These are phyloP conservation scores for Epichloe sp. DNA, from an alignment of 2,329 filamentous ascomycete genomes.

Conservation along the genomic window DNA sequence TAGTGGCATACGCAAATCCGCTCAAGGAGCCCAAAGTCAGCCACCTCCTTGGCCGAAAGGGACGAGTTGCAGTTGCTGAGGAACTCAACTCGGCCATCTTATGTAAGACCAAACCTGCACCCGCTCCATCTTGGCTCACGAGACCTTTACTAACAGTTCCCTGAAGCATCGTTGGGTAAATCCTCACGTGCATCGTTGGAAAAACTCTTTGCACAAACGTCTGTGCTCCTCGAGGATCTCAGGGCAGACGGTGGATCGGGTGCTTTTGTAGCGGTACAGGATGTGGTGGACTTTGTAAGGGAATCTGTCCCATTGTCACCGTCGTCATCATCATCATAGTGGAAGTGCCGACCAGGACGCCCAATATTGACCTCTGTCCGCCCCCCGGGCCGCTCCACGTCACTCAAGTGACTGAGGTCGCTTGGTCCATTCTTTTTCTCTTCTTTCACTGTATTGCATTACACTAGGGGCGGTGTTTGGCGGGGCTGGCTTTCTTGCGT, in stretches of 20 bases:
- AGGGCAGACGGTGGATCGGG: slow-evolving; percentile 67
- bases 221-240: slow-evolving; percentile 71
- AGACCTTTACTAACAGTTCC: background rate
- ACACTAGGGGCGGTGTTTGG: slow-evolving; percentile 1
- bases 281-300: slow-evolving; percentile 34
- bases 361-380: background rate
- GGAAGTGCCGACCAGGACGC: background rate
- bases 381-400: background rate
- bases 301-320: background rate
- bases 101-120: slow-evolving; percentile 39
- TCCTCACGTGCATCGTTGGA: slow-evolving; percentile 78
- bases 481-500: slow-evolving; percentile 3
- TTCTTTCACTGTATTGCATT: slow-evolving; percentile 1
- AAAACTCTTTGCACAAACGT: slow-evolving; percentile 73
- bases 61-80: slow-evolving; percentile 70
- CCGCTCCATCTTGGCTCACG: background rate
- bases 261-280: slow-evolving; percentile 58
- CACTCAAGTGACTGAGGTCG: background rate
- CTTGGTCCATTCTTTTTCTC: background rate
- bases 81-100: slow-evolving; percentile 89
- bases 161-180: slow-evolving; percentile 72
- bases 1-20: slow-evolving; percentile 78
- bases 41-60: slow-evolving; percentile 63
- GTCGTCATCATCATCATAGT: no score
- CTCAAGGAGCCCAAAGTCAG: slow-evolving; percentile 60